Evolutionary conservation across 306 rosid species (phyloP).

Genomic region (Medicago arabica): DNA sequence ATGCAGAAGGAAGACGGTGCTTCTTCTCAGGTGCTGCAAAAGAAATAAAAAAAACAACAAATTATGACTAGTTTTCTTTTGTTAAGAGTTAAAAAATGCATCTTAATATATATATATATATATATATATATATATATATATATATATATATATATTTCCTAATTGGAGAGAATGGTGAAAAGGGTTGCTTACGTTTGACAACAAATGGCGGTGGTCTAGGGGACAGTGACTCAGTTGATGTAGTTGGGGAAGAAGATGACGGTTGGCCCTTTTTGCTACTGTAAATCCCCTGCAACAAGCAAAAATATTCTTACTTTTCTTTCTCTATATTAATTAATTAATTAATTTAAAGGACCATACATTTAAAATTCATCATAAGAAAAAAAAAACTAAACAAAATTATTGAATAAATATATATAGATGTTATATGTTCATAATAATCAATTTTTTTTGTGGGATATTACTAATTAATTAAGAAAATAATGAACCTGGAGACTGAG

Average conservation of each 20-base stretch:
- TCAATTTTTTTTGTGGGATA: too few species aligned
- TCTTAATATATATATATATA: neutral
- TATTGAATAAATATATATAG: too few species aligned
- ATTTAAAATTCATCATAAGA: too few species aligned
- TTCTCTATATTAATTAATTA: too few species aligned
- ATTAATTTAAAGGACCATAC: too few species aligned
- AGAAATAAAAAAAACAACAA: neutral
- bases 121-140: too few species aligned
- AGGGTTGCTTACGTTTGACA: conserved; percentile 65
- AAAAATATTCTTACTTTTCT: neutral
- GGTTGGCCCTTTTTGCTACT: conserved; percentile 61
- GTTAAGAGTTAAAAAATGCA: neutral
- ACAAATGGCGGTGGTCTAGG: conserved; percentile 92
- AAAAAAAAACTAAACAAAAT: too few species aligned
- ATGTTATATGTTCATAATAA: too few species aligned
- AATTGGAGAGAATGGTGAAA: conserved; percentile 26
- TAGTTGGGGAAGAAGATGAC: conserved; percentile 62
- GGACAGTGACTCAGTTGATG: conserved; percentile 69
- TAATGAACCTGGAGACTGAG: conserved; percentile 66
- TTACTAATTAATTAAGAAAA: too few species aligned
- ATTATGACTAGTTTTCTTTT: neutral
- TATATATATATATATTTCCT: too few species aligned
- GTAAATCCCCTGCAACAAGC: conserved; percentile 65
- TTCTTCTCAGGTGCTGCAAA: conserved; percentile 96
- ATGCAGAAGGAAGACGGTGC: conserved; percentile 96